Evolutionary conservation across 768 basidiomycete genomes (phyloP), one percentile per base, ranked within the genome.

Genomic region (Fibroporia radiculosa): DNA sequence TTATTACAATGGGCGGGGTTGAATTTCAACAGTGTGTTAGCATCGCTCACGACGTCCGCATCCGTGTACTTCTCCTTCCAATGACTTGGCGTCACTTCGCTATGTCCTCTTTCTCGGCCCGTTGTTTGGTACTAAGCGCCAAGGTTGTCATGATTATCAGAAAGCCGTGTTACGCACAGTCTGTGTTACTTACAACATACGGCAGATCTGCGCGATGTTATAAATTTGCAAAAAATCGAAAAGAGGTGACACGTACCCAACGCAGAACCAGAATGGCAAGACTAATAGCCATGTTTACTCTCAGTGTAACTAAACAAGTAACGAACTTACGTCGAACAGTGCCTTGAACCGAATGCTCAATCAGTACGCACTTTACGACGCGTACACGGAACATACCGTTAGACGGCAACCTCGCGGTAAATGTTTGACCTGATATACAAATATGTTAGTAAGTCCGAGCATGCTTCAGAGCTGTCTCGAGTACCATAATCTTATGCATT

Each of bases 21-120:
- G 47, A 26, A 13, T 6, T 33, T 33, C 8, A 16, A 16, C 42
- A 26, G 4, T 12, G 40, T 40, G 27, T 5, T 31, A 18, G 4
- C 20, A n/a, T n/a, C 7, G 72, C 84, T 49, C 57, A 91, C 89
- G 12, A 83, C 88, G 61, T 98, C 95, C 16, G 92, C 93, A 6
- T 80, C 72, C 52, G 86, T 84, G 1, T 87, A 80, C 62, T 77
- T 82, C 24, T 43, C 39, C 25, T 51, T 28, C 32, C 47, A 13
- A 45, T 52, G 57, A 18, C 41, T 50, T 8, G 11, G 13, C 2
- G 51, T 42, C 19, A 65, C 63, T n/a, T 60, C 56, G 27, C 58
- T 59, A 35, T 27, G 41, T 12, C 56, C 49, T 45, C 62, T 66
- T 18, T 52, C 23, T 20, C 48, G 50, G 11, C 64, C 64, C 38